Percentiles rank a stretch among this genome's conserved stretches.
Conservation (phyloP, 495 filamentous ascomycete genomes). For the Peziza echinospora region DNA sequence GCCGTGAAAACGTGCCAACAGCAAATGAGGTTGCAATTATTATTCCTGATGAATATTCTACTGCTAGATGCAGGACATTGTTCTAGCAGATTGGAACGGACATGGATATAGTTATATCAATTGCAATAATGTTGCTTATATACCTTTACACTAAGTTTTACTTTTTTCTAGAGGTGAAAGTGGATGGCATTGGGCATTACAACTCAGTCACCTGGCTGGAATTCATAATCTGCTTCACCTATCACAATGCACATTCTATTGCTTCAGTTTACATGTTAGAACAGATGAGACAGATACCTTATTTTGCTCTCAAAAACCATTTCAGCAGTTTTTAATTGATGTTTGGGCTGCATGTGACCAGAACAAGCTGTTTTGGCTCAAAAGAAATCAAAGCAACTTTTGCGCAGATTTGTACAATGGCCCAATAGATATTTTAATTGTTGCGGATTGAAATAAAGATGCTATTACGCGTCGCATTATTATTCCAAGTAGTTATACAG, state of each 20-base stretch:
- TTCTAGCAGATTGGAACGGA: neutral
- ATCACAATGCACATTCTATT: neutral
- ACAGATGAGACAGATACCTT: neutral
- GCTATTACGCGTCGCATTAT: neutral
- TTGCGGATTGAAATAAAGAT: neutral
- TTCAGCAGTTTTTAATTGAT: neutral
- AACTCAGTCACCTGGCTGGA: neutral
- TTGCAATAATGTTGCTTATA: neutral
- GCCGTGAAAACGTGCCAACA: slow-evolving; percentile 5
- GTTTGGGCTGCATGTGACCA: neutral
- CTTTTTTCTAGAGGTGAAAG: neutral
- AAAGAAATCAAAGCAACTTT: neutral
- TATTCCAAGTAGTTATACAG: neutral
- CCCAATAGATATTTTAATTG: neutral
- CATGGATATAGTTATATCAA: neutral
- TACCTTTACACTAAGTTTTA: neutral
- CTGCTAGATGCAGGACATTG: neutral
- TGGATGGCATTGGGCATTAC: neutral
- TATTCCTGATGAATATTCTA: slow-evolving; percentile 3
- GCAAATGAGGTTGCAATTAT: slow-evolving; percentile 4
- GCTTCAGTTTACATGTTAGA: neutral
- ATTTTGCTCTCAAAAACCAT: neutral
- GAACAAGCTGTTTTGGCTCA: neutral
- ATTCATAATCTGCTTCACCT: neutral
- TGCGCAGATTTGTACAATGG: neutral